phyloP scores from a whole-genome alignment of 2,329 filamentous ascomycete species.

The Aspergillus versicolor region DNA sequence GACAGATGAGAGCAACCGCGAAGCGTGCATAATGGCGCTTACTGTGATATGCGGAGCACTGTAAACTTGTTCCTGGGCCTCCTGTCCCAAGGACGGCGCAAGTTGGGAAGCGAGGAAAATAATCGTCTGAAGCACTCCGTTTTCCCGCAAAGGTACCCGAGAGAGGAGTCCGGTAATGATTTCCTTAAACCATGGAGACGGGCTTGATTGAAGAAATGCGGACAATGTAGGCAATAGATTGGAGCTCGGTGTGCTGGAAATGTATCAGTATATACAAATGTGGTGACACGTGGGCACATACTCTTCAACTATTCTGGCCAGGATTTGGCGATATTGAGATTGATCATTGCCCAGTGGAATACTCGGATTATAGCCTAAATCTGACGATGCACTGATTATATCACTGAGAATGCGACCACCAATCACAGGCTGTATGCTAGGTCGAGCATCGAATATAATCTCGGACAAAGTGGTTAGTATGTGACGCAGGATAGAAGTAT shows the following conservation, averaged over 20 bases:
- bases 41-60: constrained; percentile 43
- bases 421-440: constrained; percentile 41
- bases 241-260: constrained; percentile 35
- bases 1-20: constrained; percentile 42
- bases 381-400: constrained; percentile 39
- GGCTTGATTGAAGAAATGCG: constrained; percentile 37
- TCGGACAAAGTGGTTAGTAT: constrained; percentile 30
- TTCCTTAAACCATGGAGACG: constrained; percentile 40
- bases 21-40: constrained; percentile 46
- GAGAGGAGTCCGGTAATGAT: constrained; percentile 39
- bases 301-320: constrained; percentile 36
- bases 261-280: constrained; percentile 15
- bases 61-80: constrained; percentile 27
- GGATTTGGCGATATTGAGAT: constrained; percentile 20
- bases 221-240: constrained; percentile 38
- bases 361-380: constrained; percentile 40
- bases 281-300: constrained; percentile 19
- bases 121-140: constrained; percentile 44
- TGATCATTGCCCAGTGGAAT: constrained; percentile 17
- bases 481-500: constrained; percentile 30
- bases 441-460: constrained; percentile 32
- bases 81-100: constrained; percentile 38
- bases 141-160: constrained; percentile 37
- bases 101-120: constrained; percentile 45
- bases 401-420: constrained; percentile 42